Evolutionary conservation across 306 rosid species (phyloP).

Genomic region (Prunus kanzakura): DNA sequence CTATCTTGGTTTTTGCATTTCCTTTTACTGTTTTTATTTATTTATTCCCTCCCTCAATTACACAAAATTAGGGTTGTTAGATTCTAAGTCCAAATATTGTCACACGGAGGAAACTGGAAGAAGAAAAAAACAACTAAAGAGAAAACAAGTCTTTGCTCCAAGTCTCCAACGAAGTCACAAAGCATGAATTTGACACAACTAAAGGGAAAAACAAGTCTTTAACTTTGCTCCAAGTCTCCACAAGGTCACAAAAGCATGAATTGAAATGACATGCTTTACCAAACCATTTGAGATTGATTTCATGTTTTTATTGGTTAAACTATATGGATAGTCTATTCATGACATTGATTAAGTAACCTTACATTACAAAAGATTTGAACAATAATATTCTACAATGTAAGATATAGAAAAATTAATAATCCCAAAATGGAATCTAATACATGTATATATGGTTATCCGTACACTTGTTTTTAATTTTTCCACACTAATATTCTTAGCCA

Average conservation of each 20-base stretch:
- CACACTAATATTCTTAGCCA: not conserved
- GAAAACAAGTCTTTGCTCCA: too few species aligned
- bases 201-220: too few species aligned
- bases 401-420: not conserved
- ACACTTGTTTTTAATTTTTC: not conserved
- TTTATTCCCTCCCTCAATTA: not conserved
- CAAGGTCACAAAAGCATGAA: too few species aligned
- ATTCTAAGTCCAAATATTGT: too few species aligned
- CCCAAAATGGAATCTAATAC: not conserved
- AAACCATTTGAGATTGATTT: not conserved
- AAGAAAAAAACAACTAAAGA: too few species aligned
- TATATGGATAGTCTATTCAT: not conserved
- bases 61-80: too few species aligned
- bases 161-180: too few species aligned
- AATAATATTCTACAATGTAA: not conserved
- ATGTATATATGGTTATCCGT: not conserved
- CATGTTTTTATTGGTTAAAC: not conserved
- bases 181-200: too few species aligned
- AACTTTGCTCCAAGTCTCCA: too few species aligned
- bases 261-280: too few species aligned
- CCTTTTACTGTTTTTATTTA: not conserved
- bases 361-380: not conserved
- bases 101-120: too few species aligned
- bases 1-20: constrained; percentile 16
- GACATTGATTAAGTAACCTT: not conserved